Evolutionary conservation across 768 basidiomycete species (phyloP).

Genomic region (Crassisporium funariophilum): DNA sequence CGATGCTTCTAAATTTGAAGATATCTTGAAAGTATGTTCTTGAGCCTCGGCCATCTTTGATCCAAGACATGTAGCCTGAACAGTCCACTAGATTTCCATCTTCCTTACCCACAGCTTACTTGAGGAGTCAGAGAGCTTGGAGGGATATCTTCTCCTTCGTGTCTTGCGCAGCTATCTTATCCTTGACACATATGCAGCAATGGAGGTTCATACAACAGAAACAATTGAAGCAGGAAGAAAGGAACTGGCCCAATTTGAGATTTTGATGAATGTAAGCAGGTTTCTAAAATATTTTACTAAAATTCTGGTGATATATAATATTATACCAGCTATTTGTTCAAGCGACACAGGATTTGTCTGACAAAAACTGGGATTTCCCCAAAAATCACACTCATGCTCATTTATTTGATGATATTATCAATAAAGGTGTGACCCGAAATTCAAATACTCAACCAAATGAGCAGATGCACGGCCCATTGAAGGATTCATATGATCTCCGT

Average conservation of each 20-base stretch:
- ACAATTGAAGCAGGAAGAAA: slow-evolving; percentile 28
- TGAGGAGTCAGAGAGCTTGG: not conserved
- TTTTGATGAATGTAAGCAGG: too few relatives aligned
- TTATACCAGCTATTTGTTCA: slow-evolving; percentile 15
- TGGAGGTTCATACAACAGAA: slow-evolving; percentile 33
- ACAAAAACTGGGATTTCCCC: slow-evolving; percentile 36
- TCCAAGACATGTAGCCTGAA: not conserved
- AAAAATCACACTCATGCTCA: slow-evolving; percentile 38
- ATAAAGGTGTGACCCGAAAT: slow-evolving; percentile 31
- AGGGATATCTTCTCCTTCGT: slow-evolving; percentile 28
- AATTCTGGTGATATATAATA: slow-evolving; percentile 20
- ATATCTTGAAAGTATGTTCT: slow-evolving; percentile 34
- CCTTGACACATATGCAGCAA: slow-evolving; percentile 27
- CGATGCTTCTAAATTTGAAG: slow-evolving; percentile 33
- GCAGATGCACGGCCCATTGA: slow-evolving; percentile 30
- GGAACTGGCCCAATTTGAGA: too few relatives aligned
- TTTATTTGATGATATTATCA: slow-evolving; percentile 31
- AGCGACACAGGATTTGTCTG: slow-evolving; percentile 6
- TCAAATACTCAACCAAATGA: slow-evolving; percentile 36
- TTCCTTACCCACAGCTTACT: slow-evolving; percentile 23
- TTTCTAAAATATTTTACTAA: slow-evolving; percentile 18
- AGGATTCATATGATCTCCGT: slow-evolving; percentile 22
- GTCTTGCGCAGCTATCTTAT: slow-evolving; percentile 27
- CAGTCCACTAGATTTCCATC: slow-evolving; percentile 16
- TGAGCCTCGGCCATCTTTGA: too few relatives aligned